phyloP scores from a whole-genome alignment of 2,329 filamentous ascomycete species.

The Bipolaris cookei region DNA sequence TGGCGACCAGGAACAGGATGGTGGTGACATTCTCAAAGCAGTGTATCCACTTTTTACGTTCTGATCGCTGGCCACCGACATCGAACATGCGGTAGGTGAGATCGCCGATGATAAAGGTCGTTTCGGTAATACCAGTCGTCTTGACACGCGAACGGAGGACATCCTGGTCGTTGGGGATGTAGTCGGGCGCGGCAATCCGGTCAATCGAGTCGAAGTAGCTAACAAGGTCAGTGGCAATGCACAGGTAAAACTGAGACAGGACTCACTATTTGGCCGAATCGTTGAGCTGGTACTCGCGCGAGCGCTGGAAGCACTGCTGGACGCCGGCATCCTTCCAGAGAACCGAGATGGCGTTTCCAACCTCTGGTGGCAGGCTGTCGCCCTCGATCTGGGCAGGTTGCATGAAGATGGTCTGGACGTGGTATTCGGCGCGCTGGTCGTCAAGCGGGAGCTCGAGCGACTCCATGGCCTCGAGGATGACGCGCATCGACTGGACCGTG shows the following conservation, averaged over 20 bases:
- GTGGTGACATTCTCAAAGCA: conserved; percentile 94
- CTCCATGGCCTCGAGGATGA: conserved; percentile 73
- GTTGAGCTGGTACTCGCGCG: conserved; percentile 94
- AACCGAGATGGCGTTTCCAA: conserved; percentile 89
- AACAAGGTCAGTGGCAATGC: conserved; percentile 24
- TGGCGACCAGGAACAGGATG: conserved; percentile 94
- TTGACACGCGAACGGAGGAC: conserved; percentile 95
- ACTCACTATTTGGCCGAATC: conserved; percentile 95
- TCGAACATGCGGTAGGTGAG: conserved; percentile 97
- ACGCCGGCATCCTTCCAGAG: conserved; percentile 93
- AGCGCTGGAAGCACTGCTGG: conserved; percentile 93
- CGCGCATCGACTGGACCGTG: conserved; percentile 73
- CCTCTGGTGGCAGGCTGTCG: conserved; percentile 90
- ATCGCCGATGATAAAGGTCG: conserved; percentile 92
- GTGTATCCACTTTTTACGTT: conserved; percentile 97
- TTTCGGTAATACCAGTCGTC: conserved; percentile 97
- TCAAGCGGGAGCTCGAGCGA: conserved; percentile 80
- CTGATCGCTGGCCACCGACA: conserved; percentile 87
- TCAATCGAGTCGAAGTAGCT: conserved; percentile 97
- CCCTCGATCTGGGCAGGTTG: conserved; percentile 96
- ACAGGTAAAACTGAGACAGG: background rate
- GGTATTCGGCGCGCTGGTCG: conserved; percentile 92
- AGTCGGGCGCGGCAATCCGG: conserved; percentile 87
- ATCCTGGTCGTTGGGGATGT: conserved; percentile 94
- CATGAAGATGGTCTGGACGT: conserved; percentile 99